Evolutionary conservation across 495 filamentous ascomycete species (phyloP), one percentile per base, ranked within the genome.

Genomic region (Lineolata rhizophorae): DNA sequence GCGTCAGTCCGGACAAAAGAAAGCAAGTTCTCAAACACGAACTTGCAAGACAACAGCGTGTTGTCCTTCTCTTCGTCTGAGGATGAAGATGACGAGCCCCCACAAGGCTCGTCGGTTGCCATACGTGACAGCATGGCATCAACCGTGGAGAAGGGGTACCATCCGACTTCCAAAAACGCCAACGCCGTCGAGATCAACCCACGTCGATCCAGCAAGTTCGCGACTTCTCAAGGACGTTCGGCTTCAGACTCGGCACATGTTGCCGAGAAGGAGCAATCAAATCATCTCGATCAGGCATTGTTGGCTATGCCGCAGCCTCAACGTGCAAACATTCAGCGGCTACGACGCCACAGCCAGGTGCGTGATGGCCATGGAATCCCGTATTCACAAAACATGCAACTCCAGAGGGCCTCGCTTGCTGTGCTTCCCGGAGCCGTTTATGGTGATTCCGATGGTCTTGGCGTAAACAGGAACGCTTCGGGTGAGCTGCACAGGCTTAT

Each of bases 41-140:
- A 70, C 31, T 45, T 67, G 30, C 55, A 57, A 24, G 54, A 57
- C 8, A 55, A 55, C 5, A 70, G 65, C 39, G 55, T 68, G 8
- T 54, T 70, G 4, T 65, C 56, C 19, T 53, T 68, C 11, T 70
- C 65, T 2, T 70, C 64, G 11, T 70, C 65, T 0, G 64, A 65
- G 27, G 59, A 64, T 32, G 64, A 68, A 40, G 50, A 50, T 13
- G 58, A 64, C 3, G 46, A 53, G 51, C 51, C 9, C 39, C 15
- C 25, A 6, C 13, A 34, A 26, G 18, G 14, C 8, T 9, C 28
- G 10, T 16, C 14, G 8, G 6, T 6, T 8, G 19, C 25, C 13
- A 15, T 38, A 13, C 38, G 35, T 12, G 26, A 35, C 13, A 42
- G 38, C 35, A 31, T 45, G n/a, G n/a, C 12, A 34, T 35, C 18